Evolutionary conservation across 2,329 filamentous ascomycete genomes (phyloP).

Genomic region (Chaetomiaceae sp.): DNA sequence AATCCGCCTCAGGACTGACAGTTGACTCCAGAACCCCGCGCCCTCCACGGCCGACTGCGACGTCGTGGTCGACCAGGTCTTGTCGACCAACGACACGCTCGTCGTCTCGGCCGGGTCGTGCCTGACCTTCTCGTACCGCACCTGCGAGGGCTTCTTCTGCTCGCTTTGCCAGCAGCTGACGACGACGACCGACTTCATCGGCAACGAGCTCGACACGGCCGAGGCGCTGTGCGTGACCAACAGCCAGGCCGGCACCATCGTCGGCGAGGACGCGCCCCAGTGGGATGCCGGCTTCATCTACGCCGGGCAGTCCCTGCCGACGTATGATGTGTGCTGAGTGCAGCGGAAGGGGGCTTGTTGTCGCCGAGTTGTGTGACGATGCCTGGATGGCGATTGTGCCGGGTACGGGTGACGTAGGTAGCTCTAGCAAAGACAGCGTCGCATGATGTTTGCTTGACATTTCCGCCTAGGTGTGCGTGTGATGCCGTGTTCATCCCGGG

Average conservation of each 20-base stretch:
- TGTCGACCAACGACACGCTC: slow-evolving; percentile 25
- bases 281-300: slow-evolving; percentile 33
- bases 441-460: too few species aligned
- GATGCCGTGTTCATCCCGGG: too few species aligned
- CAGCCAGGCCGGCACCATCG: slow-evolving; percentile 30
- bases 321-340: slow-evolving; percentile 31
- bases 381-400: too few species aligned
- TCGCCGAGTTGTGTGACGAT: too few species aligned
- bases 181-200: slow-evolving; percentile 32
- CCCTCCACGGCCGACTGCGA: slow-evolving; percentile 30
- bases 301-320: slow-evolving; percentile 26
- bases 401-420: too few species aligned
- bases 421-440: too few species aligned
- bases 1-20: not conserved
- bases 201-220: slow-evolving; percentile 29
- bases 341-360: too few species aligned
- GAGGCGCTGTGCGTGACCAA: slow-evolving; percentile 31
- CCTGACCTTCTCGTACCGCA: slow-evolving; percentile 29
- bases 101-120: slow-evolving; percentile 29
- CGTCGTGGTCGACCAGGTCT: slow-evolving; percentile 28
- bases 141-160: slow-evolving; percentile 36
- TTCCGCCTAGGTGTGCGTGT: too few species aligned
- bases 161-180: slow-evolving; percentile 29
- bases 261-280: slow-evolving; percentile 30
- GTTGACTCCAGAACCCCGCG: slow-evolving; percentile 24